A percentile compares a stretch with the other conserved stretches of the same genome.
These are phyloP conservation scores for Ceratobasidium sp. DNA, from an alignment of 1,284 basidiomycete species.

Conservation along the genomic window DNA sequence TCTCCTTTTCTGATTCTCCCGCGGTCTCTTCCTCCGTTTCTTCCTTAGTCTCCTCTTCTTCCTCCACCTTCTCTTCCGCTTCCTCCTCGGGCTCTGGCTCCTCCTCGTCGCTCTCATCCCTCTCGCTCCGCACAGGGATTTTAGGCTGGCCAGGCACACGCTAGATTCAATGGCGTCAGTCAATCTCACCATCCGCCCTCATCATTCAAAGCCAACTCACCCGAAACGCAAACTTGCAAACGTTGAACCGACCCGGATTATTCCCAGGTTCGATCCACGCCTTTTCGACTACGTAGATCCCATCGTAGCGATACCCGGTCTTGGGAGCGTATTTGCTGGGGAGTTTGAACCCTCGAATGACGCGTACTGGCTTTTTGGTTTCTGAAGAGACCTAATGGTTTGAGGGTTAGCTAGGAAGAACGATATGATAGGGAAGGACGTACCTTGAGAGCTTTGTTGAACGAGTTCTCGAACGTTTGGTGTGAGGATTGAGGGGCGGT, in stretches of 20 bases:
- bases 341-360: slow-evolving; percentile 86
- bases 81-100: slow-evolving; percentile 20
- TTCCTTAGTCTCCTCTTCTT: slow-evolving; percentile 47
- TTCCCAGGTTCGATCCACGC: slow-evolving; percentile 78
- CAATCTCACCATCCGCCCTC: not conserved
- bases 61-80: slow-evolving; percentile 35
- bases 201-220: too few species aligned
- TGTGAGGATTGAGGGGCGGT: slow-evolving; percentile 86
- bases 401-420: slow-evolving; percentile 16
- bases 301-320: slow-evolving; percentile 89
- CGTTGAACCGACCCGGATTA: slow-evolving; percentile 73
- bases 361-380: slow-evolving; percentile 81
- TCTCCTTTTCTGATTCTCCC: slow-evolving; percentile 30
- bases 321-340: slow-evolving; percentile 75
- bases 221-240: slow-evolving; percentile 85
- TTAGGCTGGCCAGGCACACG: slow-evolving; percentile 73
- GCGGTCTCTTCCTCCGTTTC: slow-evolving; percentile 46
- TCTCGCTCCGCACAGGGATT: slow-evolving; percentile 61
- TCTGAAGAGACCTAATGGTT: slow-evolving; percentile 71
- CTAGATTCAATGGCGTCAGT: slow-evolving; percentile 58
- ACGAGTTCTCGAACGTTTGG: slow-evolving; percentile 78
- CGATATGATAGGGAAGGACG: slow-evolving; percentile 27
- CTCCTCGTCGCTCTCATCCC: slow-evolving; percentile 31
- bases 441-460: slow-evolving; percentile 78
- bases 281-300: slow-evolving; percentile 82